Percentiles rank a stretch among this genome's conserved stretches.
phyloP scores from a whole-genome alignment of 1,284 basidiomycete species.

The Trichosporon coremiiforme region DNA sequence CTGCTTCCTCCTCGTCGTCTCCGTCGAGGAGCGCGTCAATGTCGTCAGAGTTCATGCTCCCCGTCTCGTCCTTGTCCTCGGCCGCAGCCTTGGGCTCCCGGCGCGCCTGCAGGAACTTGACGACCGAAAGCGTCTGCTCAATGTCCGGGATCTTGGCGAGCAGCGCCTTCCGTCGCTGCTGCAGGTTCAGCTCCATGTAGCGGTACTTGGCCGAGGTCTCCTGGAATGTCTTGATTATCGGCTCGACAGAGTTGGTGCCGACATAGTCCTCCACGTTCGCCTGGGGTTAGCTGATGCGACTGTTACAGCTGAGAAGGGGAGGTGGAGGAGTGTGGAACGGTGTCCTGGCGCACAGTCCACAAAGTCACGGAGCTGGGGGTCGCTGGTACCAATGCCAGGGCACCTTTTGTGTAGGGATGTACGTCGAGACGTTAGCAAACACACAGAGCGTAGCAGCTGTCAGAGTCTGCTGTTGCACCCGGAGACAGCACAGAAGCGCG shows the following conservation, averaged over 20 bases:
- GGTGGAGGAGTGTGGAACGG: neutral
- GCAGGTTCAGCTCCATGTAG: slow-evolving; percentile 90
- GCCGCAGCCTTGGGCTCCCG: slow-evolving; percentile 59
- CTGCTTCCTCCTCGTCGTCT: slow-evolving; percentile 55
- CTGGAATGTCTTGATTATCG: slow-evolving; percentile 78
- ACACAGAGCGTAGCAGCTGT: too few species aligned
- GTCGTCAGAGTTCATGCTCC: slow-evolving; percentile 57
- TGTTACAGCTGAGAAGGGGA: neutral
- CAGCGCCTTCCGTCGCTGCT: slow-evolving; percentile 74
- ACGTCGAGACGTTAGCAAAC: too few species aligned
- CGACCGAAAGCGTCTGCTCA: slow-evolving; percentile 86
- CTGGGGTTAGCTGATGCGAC: slow-evolving; percentile 53
- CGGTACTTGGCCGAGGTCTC: slow-evolving; percentile 98
- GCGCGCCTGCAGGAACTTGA: slow-evolving; percentile 75
- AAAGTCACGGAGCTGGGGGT: too few species aligned
- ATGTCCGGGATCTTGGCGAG: slow-evolving; percentile 98
- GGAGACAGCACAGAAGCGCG: too few species aligned
- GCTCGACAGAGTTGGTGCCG: slow-evolving; percentile 78
- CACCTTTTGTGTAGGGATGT: too few species aligned
- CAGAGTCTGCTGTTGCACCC: too few species aligned
- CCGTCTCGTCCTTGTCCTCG: slow-evolving; percentile 43
- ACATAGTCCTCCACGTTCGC: slow-evolving; percentile 84
- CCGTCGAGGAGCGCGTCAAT: slow-evolving; percentile 57
- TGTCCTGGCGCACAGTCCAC: neutral
- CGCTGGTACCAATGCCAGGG: too few species aligned